Conservation (phyloP, 1,284 basidiomycete species). For the Melampsora larici-populina region DNA sequence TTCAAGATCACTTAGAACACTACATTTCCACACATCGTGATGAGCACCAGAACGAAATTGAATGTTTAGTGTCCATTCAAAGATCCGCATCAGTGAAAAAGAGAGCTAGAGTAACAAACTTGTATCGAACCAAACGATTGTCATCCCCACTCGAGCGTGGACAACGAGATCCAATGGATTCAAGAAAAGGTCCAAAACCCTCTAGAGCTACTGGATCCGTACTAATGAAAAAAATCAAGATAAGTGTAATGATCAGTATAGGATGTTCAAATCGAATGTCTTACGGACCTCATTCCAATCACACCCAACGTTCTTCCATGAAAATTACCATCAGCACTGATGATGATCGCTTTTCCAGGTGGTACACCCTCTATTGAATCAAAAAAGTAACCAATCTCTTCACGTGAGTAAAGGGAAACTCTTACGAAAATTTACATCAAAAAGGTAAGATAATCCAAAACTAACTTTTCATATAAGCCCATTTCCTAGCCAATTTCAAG, state of each 20-base stretch:
- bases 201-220: slow-evolving; percentile 80
- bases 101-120: slow-evolving; percentile 52
- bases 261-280: not conserved
- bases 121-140: slow-evolving; percentile 66
- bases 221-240: slow-evolving; percentile 1
- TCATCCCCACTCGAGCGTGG: slow-evolving; percentile 59
- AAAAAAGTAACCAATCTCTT: not conserved
- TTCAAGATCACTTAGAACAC: slow-evolving; percentile 72
- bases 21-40: not conserved
- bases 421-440: too few species aligned
- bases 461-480: slow-evolving; percentile 48
- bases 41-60: not conserved
- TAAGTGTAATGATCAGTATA: slow-evolving; percentile 55
- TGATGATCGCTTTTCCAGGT: slow-evolving; percentile 79
- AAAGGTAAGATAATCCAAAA: too few species aligned
- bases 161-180: slow-evolving; percentile 71
- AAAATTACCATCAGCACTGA: slow-evolving; percentile 87
- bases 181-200: slow-evolving; percentile 87
- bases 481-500: slow-evolving; percentile 57
- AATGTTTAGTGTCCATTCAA: not conserved
- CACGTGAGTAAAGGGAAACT: too few species aligned
- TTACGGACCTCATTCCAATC: slow-evolving; percentile 62
- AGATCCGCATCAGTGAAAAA: not conserved
- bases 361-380: slow-evolving; percentile 70
- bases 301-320: slow-evolving; percentile 90